Base-by-base conservation (phyloP, 1,139 yeast species). In the Kodamaea fungicola region DNA sequence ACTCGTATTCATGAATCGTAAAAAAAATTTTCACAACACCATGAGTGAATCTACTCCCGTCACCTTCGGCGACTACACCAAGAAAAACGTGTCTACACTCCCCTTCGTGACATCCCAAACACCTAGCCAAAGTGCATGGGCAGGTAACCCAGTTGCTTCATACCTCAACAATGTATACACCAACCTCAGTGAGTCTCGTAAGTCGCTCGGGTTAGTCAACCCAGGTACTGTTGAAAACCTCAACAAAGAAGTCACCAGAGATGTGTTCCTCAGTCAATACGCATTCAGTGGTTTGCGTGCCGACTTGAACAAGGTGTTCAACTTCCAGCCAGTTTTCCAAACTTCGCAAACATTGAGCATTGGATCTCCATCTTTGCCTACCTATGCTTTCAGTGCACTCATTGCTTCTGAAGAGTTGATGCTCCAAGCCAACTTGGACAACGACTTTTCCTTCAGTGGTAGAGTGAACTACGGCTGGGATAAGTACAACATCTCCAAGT, bases 241-340 rank as follows among this genome's bases (percentile, higher is more conserved):
- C 62, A 84, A 80, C 72, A 88, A 88, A 68, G 98, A 92, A 67
- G 96, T 89, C 41, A 71, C 90, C 48, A 83, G 92, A 65, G 97
- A 90, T 61, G 97, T 90, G 28, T 88, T 92, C 61, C 76, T 89
- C 57, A 80, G 76, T 60, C 95, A 89, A 61, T 86, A 87, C 70
- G 83, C 83, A 65, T 92, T 92, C 77, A 85, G 96, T 33, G 99
- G 99, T 43, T 77, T 94, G 57, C 84, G 96, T 63, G 98, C 98
- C 42, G 98, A 92, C 62, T 78, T 92, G 55, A 87, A 88, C 71
- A 92, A 92, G 75, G 89, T 92, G 21, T 88, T 94, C 59, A 71
- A 86, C 49, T 76, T 90, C 77, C 80, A 83, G 62, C 97, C 98
- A 42, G 95, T 90, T 42, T 92, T 94, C 83, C 98, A 94, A 74